Conservation (phyloP, 2,329 filamentous ascomycete genomes). For the Colletotrichum tropicicola region DNA sequence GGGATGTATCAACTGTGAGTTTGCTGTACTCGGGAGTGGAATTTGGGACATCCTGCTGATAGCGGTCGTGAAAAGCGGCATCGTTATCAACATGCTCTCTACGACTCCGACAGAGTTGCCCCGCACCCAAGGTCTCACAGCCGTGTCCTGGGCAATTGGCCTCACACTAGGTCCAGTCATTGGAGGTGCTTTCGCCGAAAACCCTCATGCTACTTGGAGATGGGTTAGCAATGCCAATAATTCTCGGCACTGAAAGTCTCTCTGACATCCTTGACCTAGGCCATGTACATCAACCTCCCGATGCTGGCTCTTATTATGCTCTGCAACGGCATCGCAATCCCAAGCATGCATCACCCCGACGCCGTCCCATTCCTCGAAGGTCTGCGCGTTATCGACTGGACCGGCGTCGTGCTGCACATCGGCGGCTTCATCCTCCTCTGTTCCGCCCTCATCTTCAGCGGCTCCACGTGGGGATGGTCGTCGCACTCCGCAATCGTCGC, state of each 20-base stretch:
- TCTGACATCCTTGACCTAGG: constrained; percentile 18
- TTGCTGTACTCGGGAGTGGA: background rate
- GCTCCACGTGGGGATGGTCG: constrained; percentile 58
- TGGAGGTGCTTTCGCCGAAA: constrained; percentile 44
- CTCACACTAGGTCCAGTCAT: constrained; percentile 34
- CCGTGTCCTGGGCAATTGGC: constrained; percentile 36
- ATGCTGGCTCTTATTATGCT: constrained; percentile 48
- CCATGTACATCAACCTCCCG: constrained; percentile 62
- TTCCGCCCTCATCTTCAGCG: constrained; percentile 60
- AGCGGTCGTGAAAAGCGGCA: background rate
- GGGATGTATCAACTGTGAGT: constrained; percentile 42
- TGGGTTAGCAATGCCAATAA: constrained; percentile 34
- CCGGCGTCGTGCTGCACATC: constrained; percentile 40
- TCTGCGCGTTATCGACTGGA: constrained; percentile 40
- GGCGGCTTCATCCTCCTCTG: constrained; percentile 48
- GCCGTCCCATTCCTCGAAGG: constrained; percentile 27
- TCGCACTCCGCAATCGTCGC: constrained; percentile 52
- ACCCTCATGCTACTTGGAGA: constrained; percentile 49
- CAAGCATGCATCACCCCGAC: constrained; percentile 42
- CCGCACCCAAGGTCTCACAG: constrained; percentile 36
- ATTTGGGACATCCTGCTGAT: background rate
- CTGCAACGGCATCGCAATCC: constrained; percentile 53
- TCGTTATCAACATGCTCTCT: constrained; percentile 34
- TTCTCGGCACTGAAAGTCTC: background rate
- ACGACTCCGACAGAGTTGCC: constrained; percentile 35